Base-by-base conservation (phyloP, 495 filamentous ascomycete species). In the Aspergillus campestris region DNA sequence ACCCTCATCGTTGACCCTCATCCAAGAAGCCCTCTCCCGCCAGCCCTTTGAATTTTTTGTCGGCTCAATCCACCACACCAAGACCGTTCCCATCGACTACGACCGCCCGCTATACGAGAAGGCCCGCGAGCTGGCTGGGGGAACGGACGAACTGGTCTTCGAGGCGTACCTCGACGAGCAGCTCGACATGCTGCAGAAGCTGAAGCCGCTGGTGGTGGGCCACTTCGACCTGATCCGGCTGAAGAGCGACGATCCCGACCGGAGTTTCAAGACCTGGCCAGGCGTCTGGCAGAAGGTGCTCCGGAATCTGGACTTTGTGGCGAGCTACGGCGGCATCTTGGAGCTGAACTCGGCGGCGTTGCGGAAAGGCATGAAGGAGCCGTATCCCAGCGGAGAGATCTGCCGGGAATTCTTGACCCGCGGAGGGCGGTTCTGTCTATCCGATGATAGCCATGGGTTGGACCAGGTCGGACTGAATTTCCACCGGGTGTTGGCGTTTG, bases 191-290 rank as follows among this genome's bases (percentile, higher is more conserved):
- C 68, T 98, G 32, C 53, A 58, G 35, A 68, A 73, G n/a, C 55
- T 94, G 47, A 72, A 71, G 58, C 94, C 94, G 32, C 76, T 78
- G 8, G 77, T 97, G 11, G 82, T 98, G 12, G 92, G 89, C 8
- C 92, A 98, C 64, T 94, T 96, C 63, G 92, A 98, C 67, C 69
- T 98, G 30, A 87, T 97, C 46, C 67, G 91, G 32, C 64, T 98
- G 50, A 77, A 87, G 58, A 87, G 83, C 52, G 75, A 81, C 50
- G 72, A 84, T 27, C 80, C 80, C 5, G 73, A 80, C 48, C 58
- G 72, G 35, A 75, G 75, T 43, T 69, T 90, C 40, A 69, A 49
- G 45, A 45, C 47, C 31, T 77, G 71, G 59, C 65, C 64, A 6
- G 67, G 64, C 0, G 87, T 95, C 3, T 95, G 90, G 91, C 60